Percentiles rank a stretch among this genome's conserved stretches.
These are phyloP conservation scores for Pyrenochaeta sp. DNA, from an alignment of 2,329 filamentous ascomycete genomes.

Conservation along the genomic window DNA sequence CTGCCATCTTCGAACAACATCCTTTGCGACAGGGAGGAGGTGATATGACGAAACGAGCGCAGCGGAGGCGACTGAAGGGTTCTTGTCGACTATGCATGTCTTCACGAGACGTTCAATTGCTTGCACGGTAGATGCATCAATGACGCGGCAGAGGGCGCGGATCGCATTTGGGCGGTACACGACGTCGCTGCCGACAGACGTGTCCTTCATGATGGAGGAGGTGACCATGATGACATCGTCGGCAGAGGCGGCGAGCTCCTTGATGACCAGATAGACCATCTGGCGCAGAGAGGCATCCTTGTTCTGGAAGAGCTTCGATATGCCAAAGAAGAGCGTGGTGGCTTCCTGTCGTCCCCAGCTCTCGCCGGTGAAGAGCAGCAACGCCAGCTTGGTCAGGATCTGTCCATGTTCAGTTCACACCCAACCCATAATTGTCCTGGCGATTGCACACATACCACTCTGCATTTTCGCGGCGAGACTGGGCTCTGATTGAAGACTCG, in stretches of 20 bases:
- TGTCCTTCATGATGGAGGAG: slow-evolving; percentile 99
- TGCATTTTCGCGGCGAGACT: slow-evolving; percentile 96
- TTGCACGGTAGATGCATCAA: slow-evolving; percentile 93
- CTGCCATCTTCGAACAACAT: slow-evolving; percentile 97
- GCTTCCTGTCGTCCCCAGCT: slow-evolving; percentile 97
- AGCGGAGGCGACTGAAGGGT: slow-evolving; percentile 94
- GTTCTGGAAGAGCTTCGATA: slow-evolving; percentile 98
- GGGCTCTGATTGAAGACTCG: slow-evolving; percentile 98
- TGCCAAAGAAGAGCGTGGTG: slow-evolving; percentile 97
- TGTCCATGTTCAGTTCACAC: slow-evolving; percentile 11
- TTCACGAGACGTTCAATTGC: slow-evolving; percentile 99
- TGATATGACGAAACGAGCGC: slow-evolving; percentile 97
- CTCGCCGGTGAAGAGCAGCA: slow-evolving; percentile 96
- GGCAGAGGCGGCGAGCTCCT: slow-evolving; percentile 93
- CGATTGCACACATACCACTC: slow-evolving; percentile 68
- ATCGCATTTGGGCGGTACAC: slow-evolving; percentile 89
- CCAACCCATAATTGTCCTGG: background rate
- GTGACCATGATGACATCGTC: slow-evolving; percentile 99
- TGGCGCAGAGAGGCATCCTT: slow-evolving; percentile 97
- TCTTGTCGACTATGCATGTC: slow-evolving; percentile 99
- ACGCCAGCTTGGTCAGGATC: slow-evolving; percentile 89
- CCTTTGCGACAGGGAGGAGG: slow-evolving; percentile 91
- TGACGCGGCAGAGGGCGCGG: slow-evolving; percentile 92
- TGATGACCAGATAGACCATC: slow-evolving; percentile 98
- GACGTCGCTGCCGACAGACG: slow-evolving; percentile 90